Base-by-base conservation (phyloP, 2,329 filamentous ascomycete species). In the Fusarium robinianum region DNA sequence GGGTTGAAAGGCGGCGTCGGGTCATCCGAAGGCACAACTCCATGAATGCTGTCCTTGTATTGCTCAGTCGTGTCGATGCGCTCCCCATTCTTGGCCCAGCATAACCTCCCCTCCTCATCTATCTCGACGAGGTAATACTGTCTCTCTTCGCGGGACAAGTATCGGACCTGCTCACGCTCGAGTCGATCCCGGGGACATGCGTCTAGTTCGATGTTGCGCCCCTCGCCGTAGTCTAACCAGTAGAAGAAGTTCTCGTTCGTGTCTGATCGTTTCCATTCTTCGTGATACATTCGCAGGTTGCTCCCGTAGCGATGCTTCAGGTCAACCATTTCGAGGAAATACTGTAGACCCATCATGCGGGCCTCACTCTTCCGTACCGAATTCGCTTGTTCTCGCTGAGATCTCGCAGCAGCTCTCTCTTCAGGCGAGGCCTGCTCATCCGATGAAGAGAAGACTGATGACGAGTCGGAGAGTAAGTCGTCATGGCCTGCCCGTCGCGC, bases 181-280 rank as follows among this genome's bases (percentile, higher is more conserved):
- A 96, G 72, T 10, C 82, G 75, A 46, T 88, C 84, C 23, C 91
- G 77, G 2, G 89, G 84, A 52, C 90, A 90, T 0, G 80, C 77
- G 4, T 82, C 78, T 9, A 92, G 72, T 51, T 92, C 85, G 29
- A 94, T 64, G 25, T 79, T 67, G 55, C 74, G 82, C 0, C 91
- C 91, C 34, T 85, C 84, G 5, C 91, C 91, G 46, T 87, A 76
- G 63, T 96, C 91, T 2, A 96, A 75, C 90, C 91, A 96, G 69
- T 90, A 92, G 66, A 96, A 96, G 76, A 91, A 96, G 63, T 94
- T 95, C 64, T 96, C 86, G 5, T 83, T 80, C 0, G 89, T 92
- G 18, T 87, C 75, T 2, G 81, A 74, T 48, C 79, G 81, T 66
- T 90, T 90, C 91, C 91, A 96, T 53, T 87, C 82, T 46, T 83